Conservation (phyloP, 2,329 filamentous ascomycete genomes). For the Mycosphaerella sp. region DNA sequence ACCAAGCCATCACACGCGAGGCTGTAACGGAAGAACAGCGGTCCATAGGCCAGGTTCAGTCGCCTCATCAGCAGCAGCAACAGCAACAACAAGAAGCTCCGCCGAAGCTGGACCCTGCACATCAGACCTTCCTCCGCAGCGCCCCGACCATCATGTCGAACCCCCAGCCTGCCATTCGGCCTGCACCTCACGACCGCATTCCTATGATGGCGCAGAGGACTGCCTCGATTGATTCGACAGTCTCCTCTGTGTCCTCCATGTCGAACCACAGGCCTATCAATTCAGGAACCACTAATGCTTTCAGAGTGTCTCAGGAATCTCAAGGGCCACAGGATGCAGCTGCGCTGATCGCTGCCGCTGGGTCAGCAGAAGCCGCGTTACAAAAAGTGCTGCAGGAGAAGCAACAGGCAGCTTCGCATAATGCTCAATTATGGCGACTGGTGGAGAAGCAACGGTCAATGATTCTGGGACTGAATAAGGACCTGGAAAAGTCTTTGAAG, state of each 20-base stretch:
- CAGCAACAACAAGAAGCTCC: slow-evolving; percentile 5
- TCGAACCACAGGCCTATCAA: slow-evolving; percentile 30
- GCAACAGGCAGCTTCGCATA: slow-evolving; percentile 78
- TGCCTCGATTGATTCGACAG: slow-evolving; percentile 88
- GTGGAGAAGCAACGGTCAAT: slow-evolving; percentile 95
- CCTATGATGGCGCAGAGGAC: slow-evolving; percentile 49
- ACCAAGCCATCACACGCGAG: slow-evolving; percentile 20
- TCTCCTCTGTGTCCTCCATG: slow-evolving; percentile 52
- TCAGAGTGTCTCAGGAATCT: slow-evolving; percentile 50
- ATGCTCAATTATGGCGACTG: slow-evolving; percentile 85
- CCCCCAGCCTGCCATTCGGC: slow-evolving; percentile 2
- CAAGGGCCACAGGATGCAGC: slow-evolving; percentile 68
- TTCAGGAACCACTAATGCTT: slow-evolving; percentile 22
- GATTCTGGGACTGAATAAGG: slow-evolving; percentile 89
- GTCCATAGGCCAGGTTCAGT: slow-evolving; percentile 9
- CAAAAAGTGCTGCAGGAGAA: slow-evolving; percentile 87
- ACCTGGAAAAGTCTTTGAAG: slow-evolving; percentile 81
- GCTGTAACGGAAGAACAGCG: slow-evolving; percentile 18
- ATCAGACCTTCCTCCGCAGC: slow-evolving; percentile 25
- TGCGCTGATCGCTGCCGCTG: slow-evolving; percentile 72
- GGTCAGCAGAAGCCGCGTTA: slow-evolving; percentile 83
- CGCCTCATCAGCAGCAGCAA: slow-evolving; percentile 9
- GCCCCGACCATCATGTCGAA: slow-evolving; percentile 14
- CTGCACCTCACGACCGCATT: slow-evolving; percentile 4
- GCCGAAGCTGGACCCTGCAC: slow-evolving; percentile 13